Evolutionary conservation across 2,329 filamentous ascomycete genomes (phyloP).

Genomic region (Paramyrothecium roridum): DNA sequence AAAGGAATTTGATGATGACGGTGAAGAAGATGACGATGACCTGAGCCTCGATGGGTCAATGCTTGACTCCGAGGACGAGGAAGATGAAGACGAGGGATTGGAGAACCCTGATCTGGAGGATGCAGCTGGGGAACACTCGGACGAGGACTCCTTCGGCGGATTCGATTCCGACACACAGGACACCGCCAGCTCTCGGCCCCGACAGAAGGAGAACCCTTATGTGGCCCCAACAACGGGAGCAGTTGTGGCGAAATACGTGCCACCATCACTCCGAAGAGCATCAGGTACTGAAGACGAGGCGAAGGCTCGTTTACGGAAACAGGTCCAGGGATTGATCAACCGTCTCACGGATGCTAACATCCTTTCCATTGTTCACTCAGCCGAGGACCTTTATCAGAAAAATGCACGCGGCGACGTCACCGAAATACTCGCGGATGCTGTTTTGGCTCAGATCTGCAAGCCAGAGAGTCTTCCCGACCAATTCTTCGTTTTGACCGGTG

Average conservation of each 20-base stretch:
- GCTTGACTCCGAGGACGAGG: slow-evolving; percentile 19
- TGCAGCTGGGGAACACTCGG: slow-evolving; percentile 17
- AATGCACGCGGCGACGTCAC: slow-evolving; percentile 89
- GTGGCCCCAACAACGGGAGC: slow-evolving; percentile 61
- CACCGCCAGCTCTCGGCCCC: slow-evolving; percentile 34
- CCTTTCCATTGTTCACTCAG: slow-evolving; percentile 74
- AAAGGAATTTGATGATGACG: slow-evolving; percentile 17
- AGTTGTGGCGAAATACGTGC: slow-evolving; percentile 72
- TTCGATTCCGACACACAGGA: slow-evolving; percentile 31
- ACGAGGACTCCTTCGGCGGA: slow-evolving; percentile 33
- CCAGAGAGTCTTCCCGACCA: slow-evolving; percentile 78
- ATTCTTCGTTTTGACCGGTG: slow-evolving; percentile 85
- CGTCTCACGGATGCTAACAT: slow-evolving; percentile 90
- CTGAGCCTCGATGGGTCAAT: slow-evolving; percentile 1
- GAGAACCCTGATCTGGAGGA: slow-evolving; percentile 28
- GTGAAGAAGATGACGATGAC: slow-evolving; percentile 20
- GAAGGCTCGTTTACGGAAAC: slow-evolving; percentile 67
- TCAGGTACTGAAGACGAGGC: slow-evolving; percentile 63
- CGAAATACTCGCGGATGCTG: slow-evolving; percentile 70
- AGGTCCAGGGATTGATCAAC: slow-evolving; percentile 87
- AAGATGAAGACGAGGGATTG: slow-evolving; percentile 21
- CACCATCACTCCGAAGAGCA: slow-evolving; percentile 73
- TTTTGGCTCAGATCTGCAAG: slow-evolving; percentile 78
- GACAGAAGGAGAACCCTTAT: slow-evolving; percentile 80
- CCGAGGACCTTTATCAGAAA: slow-evolving; percentile 79